These are phyloP conservation scores for Spongiforma sp. DNA, from an alignment of 1,284 basidiomycete genomes.

Conservation along the genomic window DNA sequence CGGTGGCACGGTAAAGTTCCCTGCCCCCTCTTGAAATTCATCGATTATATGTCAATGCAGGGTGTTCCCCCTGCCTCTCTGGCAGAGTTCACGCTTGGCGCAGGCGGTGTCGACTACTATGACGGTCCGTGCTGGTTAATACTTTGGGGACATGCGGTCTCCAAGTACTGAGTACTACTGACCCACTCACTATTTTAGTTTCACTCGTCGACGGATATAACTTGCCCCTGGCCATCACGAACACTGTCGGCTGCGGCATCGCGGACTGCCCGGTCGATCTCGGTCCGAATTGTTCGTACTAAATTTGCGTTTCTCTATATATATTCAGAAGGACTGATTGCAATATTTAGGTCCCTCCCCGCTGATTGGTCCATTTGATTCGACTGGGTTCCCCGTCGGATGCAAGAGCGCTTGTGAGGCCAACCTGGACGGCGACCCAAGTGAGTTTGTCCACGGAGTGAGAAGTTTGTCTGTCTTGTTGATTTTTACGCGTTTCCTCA, in stretches of 20 bases:
- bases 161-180: conserved; percentile 10
- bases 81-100: conserved; percentile 58
- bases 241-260: conserved; percentile 43
- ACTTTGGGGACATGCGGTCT: too few relatives aligned
- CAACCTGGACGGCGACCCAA: conserved; percentile 44
- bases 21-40: background rate
- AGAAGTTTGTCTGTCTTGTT: background rate
- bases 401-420: conserved; percentile 58
- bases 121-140: conserved; percentile 24
- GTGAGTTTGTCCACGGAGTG: conserved; percentile 30
- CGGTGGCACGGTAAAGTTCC: conserved; percentile 48
- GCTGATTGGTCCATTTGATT: conserved; percentile 48
- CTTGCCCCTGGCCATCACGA: conserved; percentile 50
- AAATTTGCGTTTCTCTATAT: background rate
- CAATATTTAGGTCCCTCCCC: conserved; percentile 42
- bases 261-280: conserved; percentile 52
- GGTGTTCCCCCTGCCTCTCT: conserved; percentile 67
- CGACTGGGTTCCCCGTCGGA: conserved; percentile 48
- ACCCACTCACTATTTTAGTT: conserved; percentile 34
- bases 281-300: conserved; percentile 42
- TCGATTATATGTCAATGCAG: conserved; percentile 25
- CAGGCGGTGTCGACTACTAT: conserved; percentile 28
- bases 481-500: conserved; percentile 15
- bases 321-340: background rate
- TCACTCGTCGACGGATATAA: conserved; percentile 54